A percentile compares a stretch with the other conserved stretches of the same genome.
Evolutionary conservation across 1,284 basidiomycete species (phyloP).

Genomic region (Malassezia nana): DNA sequence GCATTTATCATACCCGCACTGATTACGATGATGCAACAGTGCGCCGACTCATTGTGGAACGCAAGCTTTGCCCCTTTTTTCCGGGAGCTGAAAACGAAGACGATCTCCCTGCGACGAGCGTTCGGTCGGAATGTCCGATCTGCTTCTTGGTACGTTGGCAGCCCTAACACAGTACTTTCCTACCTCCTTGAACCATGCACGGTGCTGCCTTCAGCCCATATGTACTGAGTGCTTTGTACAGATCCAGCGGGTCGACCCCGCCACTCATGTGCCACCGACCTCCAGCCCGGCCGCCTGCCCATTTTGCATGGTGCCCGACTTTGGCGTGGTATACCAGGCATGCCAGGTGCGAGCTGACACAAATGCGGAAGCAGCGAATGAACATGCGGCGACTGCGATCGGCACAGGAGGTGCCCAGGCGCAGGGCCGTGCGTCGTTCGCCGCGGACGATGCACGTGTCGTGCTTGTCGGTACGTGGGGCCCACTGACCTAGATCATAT

Average conservation of each 20-base stretch:
- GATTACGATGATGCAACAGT: constrained; percentile 86
- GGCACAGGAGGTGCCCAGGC: constrained; percentile 24
- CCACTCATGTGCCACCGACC: constrained; percentile 30
- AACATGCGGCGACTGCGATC: constrained; percentile 29
- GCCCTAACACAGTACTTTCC: constrained; percentile 24
- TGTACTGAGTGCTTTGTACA: constrained; percentile 99
- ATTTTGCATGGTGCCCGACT: constrained; percentile 92
- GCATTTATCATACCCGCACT: constrained; percentile 64
- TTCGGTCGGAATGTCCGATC: constrained; percentile 74
- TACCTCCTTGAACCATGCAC: constrained; percentile 66
- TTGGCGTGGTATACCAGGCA: constrained; percentile 69
- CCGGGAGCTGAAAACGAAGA: constrained; percentile 70
- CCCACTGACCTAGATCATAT: constrained; percentile 27
- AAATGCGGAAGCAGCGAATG: constrained; percentile 14
- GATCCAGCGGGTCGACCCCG: constrained; percentile 87
- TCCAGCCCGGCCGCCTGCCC: constrained; percentile 66
- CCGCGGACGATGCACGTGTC: constrained; percentile 27
- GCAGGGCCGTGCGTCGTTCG: constrained; percentile 4
- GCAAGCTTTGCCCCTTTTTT: constrained; percentile 88
- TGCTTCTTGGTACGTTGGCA: constrained; percentile 76
- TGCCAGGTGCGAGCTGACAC: not conserved
- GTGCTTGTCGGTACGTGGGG: constrained; percentile 33
- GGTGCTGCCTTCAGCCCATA: constrained; percentile 95
- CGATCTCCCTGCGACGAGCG: constrained; percentile 58
- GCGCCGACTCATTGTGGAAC: constrained; percentile 72